Base-by-base conservation (phyloP, 192 early-diverging fungal species). In the Paraglomus occultum region DNA sequence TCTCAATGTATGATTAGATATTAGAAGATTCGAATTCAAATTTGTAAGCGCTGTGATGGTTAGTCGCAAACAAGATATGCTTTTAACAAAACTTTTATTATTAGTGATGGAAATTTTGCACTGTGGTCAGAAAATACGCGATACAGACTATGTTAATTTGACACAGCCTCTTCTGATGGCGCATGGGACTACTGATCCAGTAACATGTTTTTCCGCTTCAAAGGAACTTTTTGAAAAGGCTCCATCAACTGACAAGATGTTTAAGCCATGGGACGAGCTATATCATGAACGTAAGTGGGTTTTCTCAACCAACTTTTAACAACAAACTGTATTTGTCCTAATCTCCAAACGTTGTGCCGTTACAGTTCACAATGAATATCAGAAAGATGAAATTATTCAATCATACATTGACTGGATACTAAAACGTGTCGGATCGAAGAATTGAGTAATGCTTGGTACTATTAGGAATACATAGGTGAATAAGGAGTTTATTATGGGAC, bases 171-270 rank as follows among this genome's bases (percentile, higher is more conserved):
- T 90, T 52, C 74, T 87, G 23, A 77, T 87, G 17, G 73, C 75
- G 15, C 84, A 84, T 59, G 85, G 87, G 10, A 73, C 67, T 40
- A 76, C 47, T 31, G 88, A 90, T 70, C 57, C 60, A 3, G 75
- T 88, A 55, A 81, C 75, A 10, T 60, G 59, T 38, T 76, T 64
- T 45, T 14, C 64, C 6, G 73, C 76, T 0, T 59, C 76, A 12
- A 74, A 78, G 62, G 48, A 65, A 47, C 74, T 78, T 39, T 83
- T 76, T 73, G 74, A 82, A 9, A 73, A 75, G 43, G 64, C 66
- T 54, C 45, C 76, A 11, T 70, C 75, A 22, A 64, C 67, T 1
- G 81, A 85, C 43, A 85, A 85, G 55, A 65, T 46, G 12, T 74
- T 76, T 44, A 71, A 71, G 40, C 45, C 20, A 11, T 76, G 70